Evolutionary conservation across 83 land plant genomes (phyloP), one percentile per base, ranked within the genome.

Genomic region (Picea abies): DNA sequence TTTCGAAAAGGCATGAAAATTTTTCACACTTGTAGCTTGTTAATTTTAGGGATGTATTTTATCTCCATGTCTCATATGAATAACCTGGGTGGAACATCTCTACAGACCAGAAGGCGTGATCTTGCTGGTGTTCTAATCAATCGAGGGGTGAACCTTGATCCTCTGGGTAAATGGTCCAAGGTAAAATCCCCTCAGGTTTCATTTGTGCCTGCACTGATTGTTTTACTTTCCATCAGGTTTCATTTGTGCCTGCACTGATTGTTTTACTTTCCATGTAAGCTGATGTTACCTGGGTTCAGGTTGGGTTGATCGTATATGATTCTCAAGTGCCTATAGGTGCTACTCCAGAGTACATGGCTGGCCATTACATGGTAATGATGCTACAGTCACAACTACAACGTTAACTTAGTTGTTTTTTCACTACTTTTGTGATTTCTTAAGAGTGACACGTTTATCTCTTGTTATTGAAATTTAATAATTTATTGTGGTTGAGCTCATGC

Each of bases 311-410:
- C 35, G 96, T 97, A 32, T 97, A 97, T 84, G 98, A 97, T 52
- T 95, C 99, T 11, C 96, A 95, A 89, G 99, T 97, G 58, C 99
- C 99, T 22, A 86, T 97, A 81, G 99, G 99, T 79, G 99, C 99
- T 19, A 97, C 99, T 81, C 99, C 99, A n/a, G 99, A 97, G 69
- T 93, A 93, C 84, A 90, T 97, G 98, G 99, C 99, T 79, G 99
- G 99, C 22, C 96, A 91, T 84, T 97, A 97, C 83, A 95, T 95
- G 95, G 99, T 95, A 88, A 11, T 47, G 73, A 56, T 75, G 16
- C 58, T 61, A 62, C 26, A 0, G 75, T 52, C 19, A 72, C n/a
- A 73, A 44, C 69, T 19, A 5, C 63, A 63, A 49, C 3, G 2
- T 19, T 79, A 32, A 23, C 58, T 66, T 82, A 9, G 14, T 17